phyloP scores from a whole-genome alignment of 192 early-diverging fungal species.

The Glomus cerebriforme region DNA sequence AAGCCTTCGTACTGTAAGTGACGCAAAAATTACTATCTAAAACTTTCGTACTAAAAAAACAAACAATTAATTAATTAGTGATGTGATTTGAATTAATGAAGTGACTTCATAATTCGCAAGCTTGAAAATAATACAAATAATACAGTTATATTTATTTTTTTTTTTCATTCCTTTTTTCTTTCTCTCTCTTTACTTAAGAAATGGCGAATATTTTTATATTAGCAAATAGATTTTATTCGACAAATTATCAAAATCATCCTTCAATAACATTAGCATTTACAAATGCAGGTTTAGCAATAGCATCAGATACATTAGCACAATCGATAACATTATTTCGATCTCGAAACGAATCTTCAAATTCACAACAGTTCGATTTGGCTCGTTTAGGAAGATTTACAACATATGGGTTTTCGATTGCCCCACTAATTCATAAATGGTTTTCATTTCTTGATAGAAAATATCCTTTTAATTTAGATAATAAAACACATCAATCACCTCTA shows the following conservation, averaged over 20 bases:
- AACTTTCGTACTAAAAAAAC: too few species aligned
- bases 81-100: too few species aligned
- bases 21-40: too few species aligned
- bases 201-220: constrained; percentile 27
- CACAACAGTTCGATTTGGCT: constrained; percentile 38
- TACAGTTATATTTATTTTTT: too few species aligned
- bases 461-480: constrained; percentile 43
- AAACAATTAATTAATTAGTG: too few species aligned
- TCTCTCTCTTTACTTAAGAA: too few species aligned
- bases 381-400: constrained; percentile 63
- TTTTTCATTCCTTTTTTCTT: too few species aligned
- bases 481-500: not conserved
- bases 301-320: constrained; percentile 70
- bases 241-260: constrained; percentile 54
- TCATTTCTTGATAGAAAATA: constrained; percentile 62
- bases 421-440: constrained; percentile 71
- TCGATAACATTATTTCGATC: constrained; percentile 20
- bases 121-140: too few species aligned
- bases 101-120: too few species aligned
- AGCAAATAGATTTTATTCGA: constrained; percentile 43
- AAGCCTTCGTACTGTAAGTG: too few species aligned
- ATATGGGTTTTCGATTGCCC: constrained; percentile 71
- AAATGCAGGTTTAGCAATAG: constrained; percentile 64
- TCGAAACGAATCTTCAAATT: not conserved
- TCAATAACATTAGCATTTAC: constrained; percentile 66